Evolutionary conservation across 192 early-diverging fungal species (phyloP).

Genomic region (Bifiguratus adelaidae): DNA sequence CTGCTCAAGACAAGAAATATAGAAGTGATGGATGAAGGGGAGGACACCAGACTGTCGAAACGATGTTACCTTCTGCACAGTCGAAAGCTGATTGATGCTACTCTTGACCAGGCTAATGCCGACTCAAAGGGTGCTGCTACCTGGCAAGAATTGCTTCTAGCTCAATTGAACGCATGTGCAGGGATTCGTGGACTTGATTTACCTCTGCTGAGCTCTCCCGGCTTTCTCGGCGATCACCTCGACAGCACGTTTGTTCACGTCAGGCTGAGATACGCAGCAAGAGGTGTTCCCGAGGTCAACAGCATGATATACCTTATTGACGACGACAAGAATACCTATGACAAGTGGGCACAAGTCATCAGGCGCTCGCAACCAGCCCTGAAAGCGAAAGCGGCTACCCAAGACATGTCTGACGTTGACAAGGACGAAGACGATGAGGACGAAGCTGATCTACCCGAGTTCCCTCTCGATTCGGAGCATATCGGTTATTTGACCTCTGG

Average conservation of each 20-base stretch:
- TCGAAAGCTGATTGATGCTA: conserved; percentile 1
- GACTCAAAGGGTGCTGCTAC: not conserved
- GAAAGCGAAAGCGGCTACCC: not conserved
- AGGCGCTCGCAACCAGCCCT: not conserved
- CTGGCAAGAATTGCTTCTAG: not conserved
- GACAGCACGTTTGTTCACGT: conserved; percentile 36
- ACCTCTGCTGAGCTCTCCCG: not conserved
- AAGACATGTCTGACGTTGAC: conserved; percentile 11
- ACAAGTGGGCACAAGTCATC: conserved; percentile 18
- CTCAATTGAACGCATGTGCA: not conserved
- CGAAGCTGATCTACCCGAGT: conserved; percentile 23
- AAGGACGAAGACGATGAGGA: conserved; percentile 17
- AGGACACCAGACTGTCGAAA: not conserved
- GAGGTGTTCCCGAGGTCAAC: conserved; percentile 33
- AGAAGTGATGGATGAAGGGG: not conserved
- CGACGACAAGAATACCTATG: conserved; percentile 25
- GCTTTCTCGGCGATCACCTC: not conserved
- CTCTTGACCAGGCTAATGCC: not conserved
- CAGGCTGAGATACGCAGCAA: conserved; percentile 31
- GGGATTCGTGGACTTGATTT: not conserved
- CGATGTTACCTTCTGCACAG: conserved; percentile 3
- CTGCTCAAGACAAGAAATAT: conserved; percentile 6
- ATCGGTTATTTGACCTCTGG: conserved; percentile 70
- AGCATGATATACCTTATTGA: conserved; percentile 44
- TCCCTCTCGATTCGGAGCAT: conserved; percentile 20